Evolutionary conservation across 2,329 filamentous ascomycete species (phyloP).

Genomic region (Orbilia ellipsospora): DNA sequence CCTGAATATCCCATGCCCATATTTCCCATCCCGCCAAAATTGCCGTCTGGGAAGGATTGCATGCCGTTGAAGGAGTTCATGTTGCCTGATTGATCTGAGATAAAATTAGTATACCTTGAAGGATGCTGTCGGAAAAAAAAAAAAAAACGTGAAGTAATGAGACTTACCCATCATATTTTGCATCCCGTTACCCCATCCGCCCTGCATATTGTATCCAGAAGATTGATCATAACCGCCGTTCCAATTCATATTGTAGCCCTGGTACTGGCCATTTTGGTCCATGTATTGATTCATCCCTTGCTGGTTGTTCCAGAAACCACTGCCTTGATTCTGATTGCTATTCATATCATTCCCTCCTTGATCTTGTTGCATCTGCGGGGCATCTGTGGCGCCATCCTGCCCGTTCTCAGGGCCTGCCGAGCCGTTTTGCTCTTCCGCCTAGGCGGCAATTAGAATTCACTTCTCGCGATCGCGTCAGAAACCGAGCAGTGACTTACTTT

Average conservation of each 20-base stretch:
- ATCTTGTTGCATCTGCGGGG: slow-evolving; percentile 8
- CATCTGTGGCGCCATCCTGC: slow-evolving; percentile 12
- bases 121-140: no score
- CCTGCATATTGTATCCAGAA: slow-evolving; percentile 56
- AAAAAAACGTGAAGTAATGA: not conserved
- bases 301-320: slow-evolving; percentile 49
- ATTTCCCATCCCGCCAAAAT: slow-evolving; percentile 57
- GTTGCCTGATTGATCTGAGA: slow-evolving; percentile 40
- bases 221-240: slow-evolving; percentile 57
- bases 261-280: slow-evolving; percentile 51
- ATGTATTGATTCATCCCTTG: slow-evolving; percentile 44
- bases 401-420: slow-evolving; percentile 7
- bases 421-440: slow-evolving; percentile 32
- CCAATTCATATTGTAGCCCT: slow-evolving; percentile 49
- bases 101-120: slow-evolving; percentile 16
- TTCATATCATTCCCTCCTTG: slow-evolving; percentile 38
- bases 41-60: slow-evolving; percentile 55
- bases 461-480: not conserved
- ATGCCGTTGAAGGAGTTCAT: slow-evolving; percentile 56
- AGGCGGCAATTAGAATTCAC: slow-evolving; percentile 9
- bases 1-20: slow-evolving; percentile 47
- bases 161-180: slow-evolving; percentile 53
- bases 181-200: slow-evolving; percentile 57
- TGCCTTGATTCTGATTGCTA: slow-evolving; percentile 21
- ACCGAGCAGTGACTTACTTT: slow-evolving; percentile 27